These are phyloP conservation scores for Butyriboletus loyo DNA, from an alignment of 768 basidiomycete genomes.

Conservation along the genomic window DNA sequence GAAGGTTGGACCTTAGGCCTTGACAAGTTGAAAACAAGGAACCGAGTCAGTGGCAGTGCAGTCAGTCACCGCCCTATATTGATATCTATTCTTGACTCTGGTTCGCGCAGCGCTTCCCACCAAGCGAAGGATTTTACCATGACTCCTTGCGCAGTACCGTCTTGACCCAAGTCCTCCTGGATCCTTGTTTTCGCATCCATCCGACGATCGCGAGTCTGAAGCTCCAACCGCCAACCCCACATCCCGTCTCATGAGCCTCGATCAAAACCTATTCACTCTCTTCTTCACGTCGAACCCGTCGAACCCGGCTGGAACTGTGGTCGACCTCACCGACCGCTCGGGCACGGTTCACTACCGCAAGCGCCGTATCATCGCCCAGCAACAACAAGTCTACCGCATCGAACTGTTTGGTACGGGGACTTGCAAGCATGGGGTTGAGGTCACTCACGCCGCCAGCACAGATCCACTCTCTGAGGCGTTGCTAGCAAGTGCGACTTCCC, in stretches of 20 bases:
- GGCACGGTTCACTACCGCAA: slow-evolving; percentile 73
- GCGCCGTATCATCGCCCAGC: slow-evolving; percentile 48
- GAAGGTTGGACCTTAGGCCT: too few species aligned
- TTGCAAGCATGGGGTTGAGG: not conserved
- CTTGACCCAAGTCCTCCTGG: not conserved
- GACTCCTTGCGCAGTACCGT: not conserved
- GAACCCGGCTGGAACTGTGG: slow-evolving; percentile 45
- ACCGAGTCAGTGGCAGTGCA: not conserved
- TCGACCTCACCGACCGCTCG: slow-evolving; percentile 67
- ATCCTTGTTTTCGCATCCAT: not conserved
- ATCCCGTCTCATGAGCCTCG: slow-evolving; percentile 60
- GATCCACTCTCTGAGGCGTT: slow-evolving; percentile 72
- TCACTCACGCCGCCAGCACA: slow-evolving; percentile 26
- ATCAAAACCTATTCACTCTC: slow-evolving; percentile 84
- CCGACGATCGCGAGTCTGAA: not conserved
- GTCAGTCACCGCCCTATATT: too few species aligned
- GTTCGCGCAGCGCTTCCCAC: not conserved
- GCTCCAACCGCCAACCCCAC: not conserved
- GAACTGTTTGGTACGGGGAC: slow-evolving; percentile 60
- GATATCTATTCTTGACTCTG: not conserved
- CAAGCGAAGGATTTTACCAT: not conserved
- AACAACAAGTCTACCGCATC: slow-evolving; percentile 49
- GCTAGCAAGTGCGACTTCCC: slow-evolving; percentile 65
- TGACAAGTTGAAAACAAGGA: not conserved
- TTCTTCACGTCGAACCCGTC: slow-evolving; percentile 57